Evolutionary conservation across 768 basidiomycete genomes (phyloP), one percentile per base, ranked within the genome.

Genomic region (Leccinellum luteum): DNA sequence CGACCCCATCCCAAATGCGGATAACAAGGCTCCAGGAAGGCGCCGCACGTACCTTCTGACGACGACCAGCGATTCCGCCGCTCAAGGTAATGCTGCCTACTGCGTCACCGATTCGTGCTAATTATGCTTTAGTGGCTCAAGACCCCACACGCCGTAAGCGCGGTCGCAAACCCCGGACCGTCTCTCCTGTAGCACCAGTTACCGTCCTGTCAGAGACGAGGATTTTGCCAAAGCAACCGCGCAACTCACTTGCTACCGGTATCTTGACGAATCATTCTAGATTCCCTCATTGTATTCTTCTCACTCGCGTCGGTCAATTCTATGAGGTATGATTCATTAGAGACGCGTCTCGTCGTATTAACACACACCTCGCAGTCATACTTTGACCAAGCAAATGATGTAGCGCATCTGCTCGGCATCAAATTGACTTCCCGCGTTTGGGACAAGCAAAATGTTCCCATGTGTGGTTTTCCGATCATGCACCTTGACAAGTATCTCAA

Each of bases 301-400:
- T 98, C 17, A 98, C 94, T 8, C 84, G 92, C 53, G 94, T 98
- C 12, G 95, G 95, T 14, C 88, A 93, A 65, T 98, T 98, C 71
- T 98, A 96, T 68, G 95, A 98, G 82, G 95, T 92, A 69, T 41
- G 75, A 21, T 7, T 2, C 48, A 54, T 45, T 5, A 6, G 21
- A 31, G 51, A 43, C 47, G 48, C 55, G 51, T 52, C 45, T 21
- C 12, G 4, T 51, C 54, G 7, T 57, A 38, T 32, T 51, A 32
- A 62, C 66, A 51, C 58, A 52, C 48, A 28, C 19, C 28, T 0
- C 13, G 54, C 38, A 98, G 94, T 95, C 95, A 0, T 97, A 97
- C 71, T 98, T 96, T 64, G 88, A 91, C 41, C 95, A 95, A 79
- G 94, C 94, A 8, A 74, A 76, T 14, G 85, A 90, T 58, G 85